Evolutionary conservation across 179 eudicot genomes (phyloP).

Genomic region (Camellia oleifera): DNA sequence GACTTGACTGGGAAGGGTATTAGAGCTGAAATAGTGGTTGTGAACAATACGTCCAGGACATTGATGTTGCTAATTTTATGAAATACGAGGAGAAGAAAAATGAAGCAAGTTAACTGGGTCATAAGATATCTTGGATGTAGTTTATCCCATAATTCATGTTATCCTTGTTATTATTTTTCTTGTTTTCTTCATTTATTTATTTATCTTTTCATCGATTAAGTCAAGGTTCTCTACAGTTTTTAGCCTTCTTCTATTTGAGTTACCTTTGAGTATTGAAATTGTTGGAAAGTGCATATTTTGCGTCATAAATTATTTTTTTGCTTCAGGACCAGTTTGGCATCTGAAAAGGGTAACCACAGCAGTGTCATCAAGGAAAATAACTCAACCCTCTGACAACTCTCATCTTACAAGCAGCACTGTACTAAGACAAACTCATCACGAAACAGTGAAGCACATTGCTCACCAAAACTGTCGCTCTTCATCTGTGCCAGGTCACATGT

Average conservation of each 20-base stretch:
- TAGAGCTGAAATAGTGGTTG: no score
- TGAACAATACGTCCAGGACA: no score
- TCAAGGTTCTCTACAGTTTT: not conserved
- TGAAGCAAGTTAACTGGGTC: not conserved
- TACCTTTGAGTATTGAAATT: not conserved
- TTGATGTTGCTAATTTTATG: no score
- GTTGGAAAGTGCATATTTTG: not conserved
- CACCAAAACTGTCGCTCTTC: constrained; percentile 6
- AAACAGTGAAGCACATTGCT: constrained; percentile 2
- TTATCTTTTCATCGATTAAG: not conserved
- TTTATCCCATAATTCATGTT: not conserved
- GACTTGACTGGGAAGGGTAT: no score
- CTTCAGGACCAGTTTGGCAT: constrained; percentile 7
- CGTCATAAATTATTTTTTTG: not conserved
- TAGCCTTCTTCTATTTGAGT: not conserved
- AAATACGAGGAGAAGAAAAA: no score
- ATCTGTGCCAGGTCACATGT: constrained; percentile 1
- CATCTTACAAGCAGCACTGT: not conserved
- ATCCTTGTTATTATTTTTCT: not conserved
- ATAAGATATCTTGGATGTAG: not conserved
- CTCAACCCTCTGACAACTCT: not conserved
- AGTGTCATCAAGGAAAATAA: not conserved
- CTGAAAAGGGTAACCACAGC: constrained; percentile 4
- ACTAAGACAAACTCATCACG: not conserved
- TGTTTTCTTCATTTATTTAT: no score